A percentile compares a stretch with the other conserved stretches of the same genome.
These are phyloP conservation scores for Stagonosporopsis tanaceti DNA, from an alignment of 2,329 filamentous ascomycete species.

Conservation along the genomic window DNA sequence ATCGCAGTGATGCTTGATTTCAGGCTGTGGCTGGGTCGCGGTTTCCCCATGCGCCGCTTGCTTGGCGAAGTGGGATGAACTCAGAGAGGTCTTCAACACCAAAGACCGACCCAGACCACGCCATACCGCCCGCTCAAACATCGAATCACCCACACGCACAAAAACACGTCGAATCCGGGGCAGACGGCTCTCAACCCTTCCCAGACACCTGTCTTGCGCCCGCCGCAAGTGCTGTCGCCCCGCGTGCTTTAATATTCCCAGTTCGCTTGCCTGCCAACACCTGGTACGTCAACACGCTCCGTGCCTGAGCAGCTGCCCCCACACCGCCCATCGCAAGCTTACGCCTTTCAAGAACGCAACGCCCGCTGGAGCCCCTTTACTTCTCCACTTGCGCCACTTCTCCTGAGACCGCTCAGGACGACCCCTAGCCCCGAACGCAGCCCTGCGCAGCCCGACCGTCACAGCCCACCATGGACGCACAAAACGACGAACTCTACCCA, in stretches of 20 bases:
- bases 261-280: constrained; percentile 38
- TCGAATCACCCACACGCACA: constrained; percentile 24
- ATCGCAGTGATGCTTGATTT: constrained; percentile 8
- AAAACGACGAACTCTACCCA: constrained; percentile 98
- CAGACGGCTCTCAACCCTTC: constrained; percentile 23
- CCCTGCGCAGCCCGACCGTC: constrained; percentile 28
- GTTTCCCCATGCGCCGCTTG: constrained; percentile 24
- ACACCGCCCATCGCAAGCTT: constrained; percentile 34
- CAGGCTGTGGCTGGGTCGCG: constrained; percentile 23
- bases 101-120: constrained; percentile 22
- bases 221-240: constrained; percentile 22
- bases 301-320: constrained; percentile 35
- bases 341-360: constrained; percentile 18
- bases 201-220: constrained; percentile 15
- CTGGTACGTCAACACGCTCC: constrained; percentile 48
- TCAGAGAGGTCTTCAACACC: constrained; percentile 18
- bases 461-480: constrained; percentile 76
- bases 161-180: constrained; percentile 22
- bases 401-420: constrained; percentile 25
- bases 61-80: constrained; percentile 16
- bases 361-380: constrained; percentile 10
- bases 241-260: constrained; percentile 32
- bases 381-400: constrained; percentile 25
- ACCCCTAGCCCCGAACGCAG: constrained; percentile 30
- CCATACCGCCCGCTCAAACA: constrained; percentile 32